These are phyloP conservation scores for Rosa hybrid DNA, from an alignment of 331 rosid species.

Conservation along the genomic window DNA sequence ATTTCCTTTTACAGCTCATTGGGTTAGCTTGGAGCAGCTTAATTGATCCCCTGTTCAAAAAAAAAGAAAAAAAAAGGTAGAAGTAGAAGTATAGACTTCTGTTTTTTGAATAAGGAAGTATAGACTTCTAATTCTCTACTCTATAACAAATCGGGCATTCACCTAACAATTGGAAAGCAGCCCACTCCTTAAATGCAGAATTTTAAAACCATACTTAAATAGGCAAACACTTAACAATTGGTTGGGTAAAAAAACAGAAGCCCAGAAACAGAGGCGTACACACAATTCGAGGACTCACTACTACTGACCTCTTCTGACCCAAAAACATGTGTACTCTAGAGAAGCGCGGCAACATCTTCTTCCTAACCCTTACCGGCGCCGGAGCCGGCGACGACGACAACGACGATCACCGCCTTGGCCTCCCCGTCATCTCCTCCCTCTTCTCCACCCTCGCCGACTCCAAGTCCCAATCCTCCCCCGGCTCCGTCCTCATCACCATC, in stretches of 20 bases:
- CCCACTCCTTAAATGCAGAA: too few relatives aligned
- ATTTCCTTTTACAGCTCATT: too few relatives aligned
- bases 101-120: too few relatives aligned
- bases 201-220: too few relatives aligned
- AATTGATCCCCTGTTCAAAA: too few relatives aligned
- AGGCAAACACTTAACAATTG: too few relatives aligned
- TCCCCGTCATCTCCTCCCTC: constrained; percentile 49
- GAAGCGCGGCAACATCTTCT: constrained; percentile 62
- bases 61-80: too few relatives aligned
- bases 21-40: too few relatives aligned
- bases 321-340: constrained; percentile 62
- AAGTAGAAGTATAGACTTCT: too few relatives aligned
- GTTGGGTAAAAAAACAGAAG: neutral
- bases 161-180: too few relatives aligned
- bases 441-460: constrained; percentile 44
- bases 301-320: neutral
- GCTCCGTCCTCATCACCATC: constrained; percentile 74
- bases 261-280: neutral
- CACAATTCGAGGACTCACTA: neutral
- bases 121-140: too few relatives aligned
- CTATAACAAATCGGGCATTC: too few relatives aligned
- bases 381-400: constrained; percentile 37
- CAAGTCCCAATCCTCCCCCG: constrained; percentile 55
- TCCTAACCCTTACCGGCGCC: constrained; percentile 52
- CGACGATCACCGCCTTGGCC: constrained; percentile 57